Conservation (phyloP, 441 rosid genomes). For the Sinapis alba region DNA sequence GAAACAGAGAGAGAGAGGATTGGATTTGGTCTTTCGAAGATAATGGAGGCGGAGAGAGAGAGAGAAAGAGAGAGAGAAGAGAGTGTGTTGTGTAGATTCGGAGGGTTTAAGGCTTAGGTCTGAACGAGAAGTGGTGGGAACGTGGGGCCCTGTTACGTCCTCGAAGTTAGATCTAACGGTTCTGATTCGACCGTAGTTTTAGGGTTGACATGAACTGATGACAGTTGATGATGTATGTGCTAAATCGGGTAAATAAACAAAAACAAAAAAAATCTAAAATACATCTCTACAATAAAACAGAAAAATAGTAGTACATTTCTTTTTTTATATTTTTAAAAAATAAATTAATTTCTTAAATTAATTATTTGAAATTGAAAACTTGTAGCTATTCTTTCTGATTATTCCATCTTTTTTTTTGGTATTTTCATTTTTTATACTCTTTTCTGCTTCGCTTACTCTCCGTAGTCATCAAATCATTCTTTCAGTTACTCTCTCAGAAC, state of each 20-base stretch:
- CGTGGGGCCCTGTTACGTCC: constrained; percentile 36
- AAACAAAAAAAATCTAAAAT: not conserved
- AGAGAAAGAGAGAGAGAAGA: not conserved
- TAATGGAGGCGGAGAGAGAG: constrained; percentile 42
- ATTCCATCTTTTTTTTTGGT: too few species aligned
- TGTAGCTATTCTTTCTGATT: too few species aligned
- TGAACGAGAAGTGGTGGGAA: constrained; percentile 38
- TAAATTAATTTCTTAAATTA: too few species aligned
- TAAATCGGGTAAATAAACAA: constrained; percentile 5
- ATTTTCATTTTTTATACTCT: too few species aligned
- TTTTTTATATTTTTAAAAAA: too few species aligned
- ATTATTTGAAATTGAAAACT: too few species aligned
- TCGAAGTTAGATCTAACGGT: constrained; percentile 30
- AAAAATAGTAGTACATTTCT: not conserved
- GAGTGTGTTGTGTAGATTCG: constrained; percentile 21
- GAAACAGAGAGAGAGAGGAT: constrained; percentile 24
- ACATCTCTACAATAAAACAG: not conserved
- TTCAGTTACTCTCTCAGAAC: too few species aligned
- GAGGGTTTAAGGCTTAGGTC: constrained; percentile 40
- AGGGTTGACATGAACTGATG: constrained; percentile 30
- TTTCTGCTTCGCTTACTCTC: too few species aligned
- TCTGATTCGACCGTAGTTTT: constrained; percentile 32
- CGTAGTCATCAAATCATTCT: too few species aligned
- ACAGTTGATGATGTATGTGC: constrained; percentile 5
- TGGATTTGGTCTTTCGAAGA: constrained; percentile 15